Base-by-base conservation (phyloP, 768 basidiomycete species). In the Hygrophorus pudorinus region DNA sequence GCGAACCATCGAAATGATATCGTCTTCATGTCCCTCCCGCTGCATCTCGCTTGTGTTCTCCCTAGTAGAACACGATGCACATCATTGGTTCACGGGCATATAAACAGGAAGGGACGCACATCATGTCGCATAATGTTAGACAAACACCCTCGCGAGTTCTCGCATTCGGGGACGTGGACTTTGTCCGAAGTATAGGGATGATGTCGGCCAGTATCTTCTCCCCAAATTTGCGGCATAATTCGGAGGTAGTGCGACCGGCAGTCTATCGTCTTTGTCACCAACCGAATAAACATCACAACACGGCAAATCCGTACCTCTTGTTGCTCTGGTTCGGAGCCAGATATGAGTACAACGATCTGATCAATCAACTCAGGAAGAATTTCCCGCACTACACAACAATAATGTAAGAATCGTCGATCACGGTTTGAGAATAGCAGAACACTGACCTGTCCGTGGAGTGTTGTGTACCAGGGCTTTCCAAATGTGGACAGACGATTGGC, bases 401-500 rank as follows among this genome's bases (percentile, higher is more conserved):
- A 13, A 21, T 37, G 27, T 16, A 41, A 31, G 13, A n/a, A n/a
- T 12, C 16, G 13, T 45, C 49, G 44, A 48, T 37, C 41, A 41
- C 1, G n/a, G 21, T 47, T 12, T 39, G 34, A 29, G 14, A 12
- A 34, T 45, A 16, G 28, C 27, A 42, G 28, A 40, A 35, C 66
- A n/a, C n/a, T 46, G 57, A 91, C 90, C 83, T 51, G 91, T 94
- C 36, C 84, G 72, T 4, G 90, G 92, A 0, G 91, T 96, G 54
- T 94, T 98, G 60, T 90, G 78, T 9, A 99, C 93, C 50, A 99
- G 71, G 4, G 91, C 94, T 64, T 98, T 98, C 96, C 96, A 99
- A 51, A 98, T 94, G 45, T 90, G 90, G 35, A 94, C 78, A 0
- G 93, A 87, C 2, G 90, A 79, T 58, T 90, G 87, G 33, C 94